Evolutionary conservation across 2,329 filamentous ascomycete genomes (phyloP).

Genomic region (Aureobasidium mangrovei): DNA sequence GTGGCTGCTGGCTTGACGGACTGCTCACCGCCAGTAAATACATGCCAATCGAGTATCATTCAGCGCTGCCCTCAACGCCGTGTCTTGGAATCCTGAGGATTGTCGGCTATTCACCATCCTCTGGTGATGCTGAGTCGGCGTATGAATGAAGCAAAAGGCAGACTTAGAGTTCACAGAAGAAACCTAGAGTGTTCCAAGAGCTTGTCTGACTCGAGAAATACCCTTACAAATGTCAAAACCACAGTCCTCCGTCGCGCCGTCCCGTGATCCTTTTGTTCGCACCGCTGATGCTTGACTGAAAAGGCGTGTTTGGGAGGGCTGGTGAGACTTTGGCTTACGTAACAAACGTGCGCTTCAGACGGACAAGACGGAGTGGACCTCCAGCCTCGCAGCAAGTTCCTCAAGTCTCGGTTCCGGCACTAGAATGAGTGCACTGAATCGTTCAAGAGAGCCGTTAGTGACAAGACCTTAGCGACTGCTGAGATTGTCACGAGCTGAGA

Average conservation of each 20-base stretch:
- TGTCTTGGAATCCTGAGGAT: too few relatives aligned
- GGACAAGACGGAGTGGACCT: not conserved
- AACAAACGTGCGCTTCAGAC: not conserved
- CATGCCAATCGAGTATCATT: too few relatives aligned
- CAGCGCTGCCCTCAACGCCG: too few relatives aligned
- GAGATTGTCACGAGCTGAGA: too few relatives aligned
- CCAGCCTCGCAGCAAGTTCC: not conserved
- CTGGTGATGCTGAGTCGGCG: too few relatives aligned
- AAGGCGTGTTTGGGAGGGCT: not conserved
- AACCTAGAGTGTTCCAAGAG: too few relatives aligned
- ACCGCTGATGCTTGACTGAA: not conserved
- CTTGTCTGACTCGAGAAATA: not conserved
- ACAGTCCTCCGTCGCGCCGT: not conserved
- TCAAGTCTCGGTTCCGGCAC: not conserved
- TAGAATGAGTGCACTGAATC: not conserved
- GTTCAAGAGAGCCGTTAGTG: too few relatives aligned
- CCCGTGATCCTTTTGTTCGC: not conserved
- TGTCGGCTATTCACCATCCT: too few relatives aligned
- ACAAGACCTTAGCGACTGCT: too few relatives aligned
- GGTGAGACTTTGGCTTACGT: slow-evolving; percentile 11
- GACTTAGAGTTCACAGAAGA: too few relatives aligned
- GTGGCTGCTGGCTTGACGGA: not conserved
- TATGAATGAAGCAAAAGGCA: too few relatives aligned
- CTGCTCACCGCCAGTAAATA: too few relatives aligned
- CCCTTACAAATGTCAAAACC: not conserved